Evolutionary conservation across 345 rosid species (phyloP), one percentile per base, ranked within the genome.

Genomic region (Dipteronia sinensis): DNA sequence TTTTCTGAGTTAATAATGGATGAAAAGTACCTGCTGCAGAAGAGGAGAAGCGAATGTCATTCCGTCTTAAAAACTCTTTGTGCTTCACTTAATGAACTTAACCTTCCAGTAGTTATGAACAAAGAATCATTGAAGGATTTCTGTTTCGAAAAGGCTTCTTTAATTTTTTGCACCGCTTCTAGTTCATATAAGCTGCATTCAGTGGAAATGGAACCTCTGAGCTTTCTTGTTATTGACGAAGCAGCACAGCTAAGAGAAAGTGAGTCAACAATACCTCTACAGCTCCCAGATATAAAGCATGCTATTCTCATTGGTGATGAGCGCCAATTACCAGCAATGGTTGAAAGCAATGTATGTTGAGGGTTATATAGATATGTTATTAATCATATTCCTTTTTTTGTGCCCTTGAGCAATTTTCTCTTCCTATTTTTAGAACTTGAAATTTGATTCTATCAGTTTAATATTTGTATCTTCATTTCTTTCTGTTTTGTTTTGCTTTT

Each of bases 161-260:
- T 88, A 38, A 47, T 88, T 47, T 84, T 88, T 12, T 88, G 86
- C 77, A 90, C 91, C 4, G 83, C 85, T 22, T 82, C 84, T 10
- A 71, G 77, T 49, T 85, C 90, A 13, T 68, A 23, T 56, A 84
- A 84, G 65, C 81, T 90, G 72, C 69, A 80, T 56, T 20, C 66
- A 1, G 27, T 64, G 13, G 31, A n/a, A 5, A 73, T 81, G 76
- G 42, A 77, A 58, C 87, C 89, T 9, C 70, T 87, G 47, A 55
- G 83, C 17, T 27, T 87, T 38, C 74, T 90, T 76, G 86, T 90
- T 0, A 87, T 90, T 7, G 94, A 90, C 27, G 94, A 90, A 84
- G 94, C 94, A 46, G 90, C 90, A 9, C 94, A 90, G 69, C 69
- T 90, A 29, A 88, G 81, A 70, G 93, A 90, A 65, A 85, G 89